Evolutionary conservation across 768 basidiomycete species (phyloP), one percentile per base, ranked within the genome.

Genomic region (Tricholoma sp.): DNA sequence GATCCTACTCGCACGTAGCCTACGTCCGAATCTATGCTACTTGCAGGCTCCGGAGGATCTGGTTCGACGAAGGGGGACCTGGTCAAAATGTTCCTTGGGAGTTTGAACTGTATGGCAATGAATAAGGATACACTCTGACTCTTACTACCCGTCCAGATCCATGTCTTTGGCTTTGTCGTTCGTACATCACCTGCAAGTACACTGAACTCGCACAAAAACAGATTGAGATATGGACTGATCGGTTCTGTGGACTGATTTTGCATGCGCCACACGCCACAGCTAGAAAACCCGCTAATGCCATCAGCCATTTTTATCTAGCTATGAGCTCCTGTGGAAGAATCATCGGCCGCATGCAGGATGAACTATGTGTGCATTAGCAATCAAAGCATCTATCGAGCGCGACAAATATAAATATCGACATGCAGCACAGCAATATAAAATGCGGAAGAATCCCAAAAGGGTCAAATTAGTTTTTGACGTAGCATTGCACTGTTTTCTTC

Each of bases 11-110:
- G 0, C 82, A 88, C 73, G 76, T 86, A 47, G 78, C 82, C n/a
- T 88, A 83, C 63, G 74, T 91, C 61, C 87, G 85, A 66, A 79
- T 92, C 45, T 86, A 90, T 66, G 88, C 89, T 18, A 89, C 80
- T 36, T 92, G 90, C 70, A 80, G 89, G 36, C 70, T 92, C 61
- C 75, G 86, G 59, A 76, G 90, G 65, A 81, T 92, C 29, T 92
- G 90, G 89, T 81, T 91, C 68, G 81, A 79, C 60, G 80, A 87
- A 59, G 71, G 68, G 47, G 78, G 78, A 8, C 77, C 80, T 54
- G 67, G 71, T 53, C 79, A 83, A 57, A 76, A 73, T 58, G 67
- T 76, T 7, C 87, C 89, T 32, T 89, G 86, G 88, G 89, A 91
- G 71, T 89, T 91, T 66, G 80, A 85, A 64, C 72, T 91, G 45